Conservation (phyloP, 371 early-diverging fungal species). For the Saksenaea vasiformis region DNA sequence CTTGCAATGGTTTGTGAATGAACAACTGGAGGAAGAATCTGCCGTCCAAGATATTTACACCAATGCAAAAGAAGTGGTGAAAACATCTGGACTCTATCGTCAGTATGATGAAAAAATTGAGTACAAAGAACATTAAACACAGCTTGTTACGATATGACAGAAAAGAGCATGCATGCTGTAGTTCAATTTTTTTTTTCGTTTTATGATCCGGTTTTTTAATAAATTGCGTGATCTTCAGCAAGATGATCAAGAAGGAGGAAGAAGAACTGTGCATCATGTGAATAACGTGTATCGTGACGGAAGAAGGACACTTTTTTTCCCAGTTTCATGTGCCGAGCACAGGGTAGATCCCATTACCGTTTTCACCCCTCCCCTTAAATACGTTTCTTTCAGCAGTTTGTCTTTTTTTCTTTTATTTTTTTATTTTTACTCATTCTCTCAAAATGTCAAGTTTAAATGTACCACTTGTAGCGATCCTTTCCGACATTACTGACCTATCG, state of each 20-base stretch:
- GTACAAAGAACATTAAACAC: slow-evolving; percentile 21
- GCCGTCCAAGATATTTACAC: slow-evolving; percentile 21
- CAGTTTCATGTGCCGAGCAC: not conserved
- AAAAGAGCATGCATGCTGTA: too few species aligned
- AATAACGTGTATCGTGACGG: too few species aligned
- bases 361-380: too few species aligned
- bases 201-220: too few species aligned
- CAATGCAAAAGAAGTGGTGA: slow-evolving; percentile 11
- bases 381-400: too few species aligned
- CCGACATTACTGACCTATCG: slow-evolving; percentile 23
- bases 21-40: slow-evolving; percentile 25
- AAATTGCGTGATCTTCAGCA: too few species aligned
- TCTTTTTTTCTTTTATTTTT: not conserved
- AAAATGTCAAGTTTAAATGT: slow-evolving; percentile 13
- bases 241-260: too few species aligned
- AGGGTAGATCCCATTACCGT: not conserved
- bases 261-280: too few species aligned
- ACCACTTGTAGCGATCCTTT: slow-evolving; percentile 33
- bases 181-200: too few species aligned
- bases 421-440: not conserved
- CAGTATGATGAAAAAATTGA: slow-evolving; percentile 18
- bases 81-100: slow-evolving; percentile 21
- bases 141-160: not conserved
- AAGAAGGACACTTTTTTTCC: not conserved
- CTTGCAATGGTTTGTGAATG: slow-evolving; percentile 24